These are phyloP conservation scores for Mangifera indica DNA, from an alignment of 345 rosid species.

Conservation along the genomic window DNA sequence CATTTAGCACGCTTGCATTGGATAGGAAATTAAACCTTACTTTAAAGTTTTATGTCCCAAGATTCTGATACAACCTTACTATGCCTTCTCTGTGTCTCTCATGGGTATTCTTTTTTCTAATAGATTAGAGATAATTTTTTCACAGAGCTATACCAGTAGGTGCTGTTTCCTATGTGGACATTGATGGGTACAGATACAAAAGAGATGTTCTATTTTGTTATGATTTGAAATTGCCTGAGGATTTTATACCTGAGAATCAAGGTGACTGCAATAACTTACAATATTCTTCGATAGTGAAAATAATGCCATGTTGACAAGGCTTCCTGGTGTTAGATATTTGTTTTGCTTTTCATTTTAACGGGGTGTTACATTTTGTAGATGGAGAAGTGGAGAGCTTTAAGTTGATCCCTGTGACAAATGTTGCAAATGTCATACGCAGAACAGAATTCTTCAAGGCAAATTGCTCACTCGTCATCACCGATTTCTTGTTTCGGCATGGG, in stretches of 20 bases:
- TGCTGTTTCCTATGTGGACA: slow-evolving; percentile 80
- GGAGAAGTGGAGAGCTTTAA: slow-evolving; percentile 94
- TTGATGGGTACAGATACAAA: slow-evolving; percentile 61
- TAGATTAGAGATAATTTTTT: slow-evolving; percentile 14
- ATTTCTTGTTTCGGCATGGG: slow-evolving; percentile 93
- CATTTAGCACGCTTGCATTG: not conserved
- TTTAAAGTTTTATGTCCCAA: not conserved
- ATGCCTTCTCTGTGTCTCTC: not conserved
- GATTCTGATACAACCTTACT: not conserved
- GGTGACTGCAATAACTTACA: slow-evolving; percentile 38
- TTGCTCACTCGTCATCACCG: slow-evolving; percentile 78
- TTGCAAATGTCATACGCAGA: slow-evolving; percentile 62
- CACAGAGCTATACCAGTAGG: slow-evolving; percentile 76
- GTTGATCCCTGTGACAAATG: slow-evolving; percentile 60
- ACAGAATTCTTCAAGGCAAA: slow-evolving; percentile 76
- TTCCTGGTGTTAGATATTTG: not conserved
- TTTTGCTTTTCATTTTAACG: not conserved
- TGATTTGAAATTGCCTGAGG: slow-evolving; percentile 71
- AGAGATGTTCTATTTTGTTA: slow-evolving; percentile 86
- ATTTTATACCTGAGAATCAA: slow-evolving; percentile 64
- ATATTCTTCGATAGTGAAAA: not conserved
- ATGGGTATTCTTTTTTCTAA: slow-evolving; percentile 16
- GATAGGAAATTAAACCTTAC: not conserved
- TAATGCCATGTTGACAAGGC: not conserved
- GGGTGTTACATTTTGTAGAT: slow-evolving; percentile 44